Percentiles rank a stretch among this genome's conserved stretches.
These are phyloP conservation scores for Melastoma malabathricum DNA, from an alignment of 345 rosid species.

Conservation along the genomic window DNA sequence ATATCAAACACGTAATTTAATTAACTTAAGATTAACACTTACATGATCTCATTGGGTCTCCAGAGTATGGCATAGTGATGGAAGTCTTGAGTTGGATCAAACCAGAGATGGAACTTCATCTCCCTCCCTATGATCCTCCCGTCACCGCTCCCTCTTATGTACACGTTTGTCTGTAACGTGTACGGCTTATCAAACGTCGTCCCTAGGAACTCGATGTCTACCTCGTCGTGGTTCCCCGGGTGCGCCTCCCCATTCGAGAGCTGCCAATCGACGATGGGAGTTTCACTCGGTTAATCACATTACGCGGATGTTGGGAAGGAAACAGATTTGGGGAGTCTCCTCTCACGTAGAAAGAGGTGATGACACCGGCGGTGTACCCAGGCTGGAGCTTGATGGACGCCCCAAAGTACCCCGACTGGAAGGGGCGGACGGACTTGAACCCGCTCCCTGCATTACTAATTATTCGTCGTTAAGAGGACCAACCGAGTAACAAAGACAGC, in stretches of 20 bases:
- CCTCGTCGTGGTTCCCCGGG: constrained; percentile 87
- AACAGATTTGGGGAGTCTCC: no score
- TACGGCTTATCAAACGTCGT: constrained; percentile 90
- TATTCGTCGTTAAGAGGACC: neutral
- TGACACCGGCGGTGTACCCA: constrained; percentile 95
- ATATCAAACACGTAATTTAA: no score
- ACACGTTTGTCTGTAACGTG: constrained; percentile 89
- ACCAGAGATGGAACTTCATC: constrained; percentile 88
- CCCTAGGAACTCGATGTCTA: constrained; percentile 90
- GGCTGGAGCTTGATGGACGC: constrained; percentile 78
- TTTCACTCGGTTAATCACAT: no score
- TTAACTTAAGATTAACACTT: no score
- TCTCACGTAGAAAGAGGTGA: constrained; percentile 85
- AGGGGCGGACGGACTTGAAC: constrained; percentile 75
- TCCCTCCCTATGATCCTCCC: constrained; percentile 82
- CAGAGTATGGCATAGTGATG: constrained; percentile 88
- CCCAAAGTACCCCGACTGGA: constrained; percentile 87
- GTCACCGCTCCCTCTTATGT: constrained; percentile 93
- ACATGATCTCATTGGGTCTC: constrained; percentile 93
- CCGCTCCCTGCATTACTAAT: constrained; percentile 18
- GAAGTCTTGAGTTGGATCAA: constrained; percentile 73
- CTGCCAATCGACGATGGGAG: no score
- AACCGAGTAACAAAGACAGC: no score
- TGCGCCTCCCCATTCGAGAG: constrained; percentile 82
- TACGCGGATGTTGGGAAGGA: no score